Base-by-base conservation (phyloP, 345 rosid genomes). In the Rhodamnia argentea region DNA sequence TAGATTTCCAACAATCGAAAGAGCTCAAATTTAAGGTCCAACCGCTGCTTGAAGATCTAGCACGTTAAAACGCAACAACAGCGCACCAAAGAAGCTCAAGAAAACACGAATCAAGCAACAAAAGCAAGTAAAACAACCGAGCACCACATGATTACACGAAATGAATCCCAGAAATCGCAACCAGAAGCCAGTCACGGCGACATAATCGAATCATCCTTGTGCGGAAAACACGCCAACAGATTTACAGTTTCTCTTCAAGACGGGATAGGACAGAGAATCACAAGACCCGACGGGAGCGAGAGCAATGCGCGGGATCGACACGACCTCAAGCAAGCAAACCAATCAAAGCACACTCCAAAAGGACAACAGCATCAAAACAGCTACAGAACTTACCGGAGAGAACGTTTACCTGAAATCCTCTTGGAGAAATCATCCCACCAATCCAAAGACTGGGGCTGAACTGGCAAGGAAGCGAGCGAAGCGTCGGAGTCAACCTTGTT, bases 361-460 rank as follows among this genome's bases (percentile, higher is more conserved):
- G 78, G 78, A 44, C 59, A 24, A 86, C 56, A 59, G 60, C n/a
- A 84, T 47, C 29, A 78, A 54, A 83, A 29, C 70, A 85, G 9
- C 76, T 42, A 24, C 32, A 59, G 27, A 82, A 27, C 74, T 54
- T 26, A 81, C 51, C 58, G 52, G 52, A 57, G 50, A 82, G 47
- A 56, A 82, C 74, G 88, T 50, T 59, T 92, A 94, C 98, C 98
- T 59, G 93, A 89, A 87, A 95, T 91, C 91, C 95, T 93, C 85
- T 85, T 89, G 84, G 95, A 94, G 92, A 94, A 95, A 40, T 89
- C 92, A 86, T 93, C 95, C 97, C 95, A 94, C 96, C 98, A 95
- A 90, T 95, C 95, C 85, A 85, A 57, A 18, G 91, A 88, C 70
- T 52, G 90, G 70, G 87, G 93, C 44, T 89, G 92, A 58, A 87